These are phyloP conservation scores for Tylopilus felleus DNA, from an alignment of 768 basidiomycete species.

Conservation along the genomic window DNA sequence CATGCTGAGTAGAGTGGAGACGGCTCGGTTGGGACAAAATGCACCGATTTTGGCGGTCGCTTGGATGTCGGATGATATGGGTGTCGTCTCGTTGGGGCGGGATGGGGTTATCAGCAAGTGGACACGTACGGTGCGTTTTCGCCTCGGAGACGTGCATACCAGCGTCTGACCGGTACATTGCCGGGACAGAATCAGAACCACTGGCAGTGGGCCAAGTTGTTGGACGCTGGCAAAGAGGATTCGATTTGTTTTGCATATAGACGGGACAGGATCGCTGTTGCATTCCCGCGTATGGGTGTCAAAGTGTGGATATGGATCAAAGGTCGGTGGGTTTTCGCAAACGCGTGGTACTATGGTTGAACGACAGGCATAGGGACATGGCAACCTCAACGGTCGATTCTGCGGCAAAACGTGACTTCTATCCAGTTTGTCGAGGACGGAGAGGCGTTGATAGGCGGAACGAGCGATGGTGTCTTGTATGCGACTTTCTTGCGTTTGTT, in stretches of 20 bases:
- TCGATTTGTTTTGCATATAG: conserved; percentile 52
- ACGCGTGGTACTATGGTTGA: not conserved
- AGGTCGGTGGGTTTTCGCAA: conserved; percentile 35
- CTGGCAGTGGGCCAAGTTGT: conserved; percentile 57
- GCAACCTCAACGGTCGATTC: conserved; percentile 61
- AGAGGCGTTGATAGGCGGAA: conserved; percentile 61
- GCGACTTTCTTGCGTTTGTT: conserved; percentile 16
- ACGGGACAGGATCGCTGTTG: conserved; percentile 59
- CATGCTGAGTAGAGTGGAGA: conserved; percentile 44
- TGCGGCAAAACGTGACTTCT: conserved; percentile 60
- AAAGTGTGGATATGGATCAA: conserved; percentile 63
- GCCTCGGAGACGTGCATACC: not conserved
- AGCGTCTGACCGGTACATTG: not conserved
- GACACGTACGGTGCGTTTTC: conserved; percentile 48
- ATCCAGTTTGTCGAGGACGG: conserved; percentile 65
- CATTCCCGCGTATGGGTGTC: conserved; percentile 55
- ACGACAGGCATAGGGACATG: conserved; percentile 46
- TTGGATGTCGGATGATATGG: conserved; percentile 60
- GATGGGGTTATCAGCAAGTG: conserved; percentile 61
- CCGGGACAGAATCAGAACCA: conserved; percentile 40
- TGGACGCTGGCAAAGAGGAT: conserved; percentile 47
- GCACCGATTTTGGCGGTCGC: conserved; percentile 45
- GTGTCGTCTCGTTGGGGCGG: conserved; percentile 52
- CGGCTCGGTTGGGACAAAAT: conserved; percentile 55
- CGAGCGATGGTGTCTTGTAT: conserved; percentile 66